These are phyloP conservation scores for Hypoxylon sp. DNA, from an alignment of 2,329 filamentous ascomycete species.

Conservation along the genomic window DNA sequence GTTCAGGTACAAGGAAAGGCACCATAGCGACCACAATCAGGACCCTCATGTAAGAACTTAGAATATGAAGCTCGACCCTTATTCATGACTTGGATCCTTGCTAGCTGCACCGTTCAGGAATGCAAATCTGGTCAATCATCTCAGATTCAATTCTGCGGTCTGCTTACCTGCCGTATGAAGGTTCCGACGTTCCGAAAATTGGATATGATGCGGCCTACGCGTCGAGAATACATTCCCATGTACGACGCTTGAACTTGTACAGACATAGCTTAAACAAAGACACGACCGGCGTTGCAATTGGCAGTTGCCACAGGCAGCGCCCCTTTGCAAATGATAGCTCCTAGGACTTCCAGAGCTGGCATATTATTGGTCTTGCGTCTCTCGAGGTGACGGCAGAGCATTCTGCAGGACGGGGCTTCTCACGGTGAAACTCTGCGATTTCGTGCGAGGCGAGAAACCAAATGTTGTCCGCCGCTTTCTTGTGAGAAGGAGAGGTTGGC, in stretches of 20 bases:
- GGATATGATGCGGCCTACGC: conserved; percentile 20
- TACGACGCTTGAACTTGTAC: conserved; percentile 21
- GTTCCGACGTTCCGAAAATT: conserved; percentile 36
- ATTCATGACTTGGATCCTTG: conserved; percentile 27
- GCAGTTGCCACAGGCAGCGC: conserved; percentile 16
- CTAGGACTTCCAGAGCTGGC: conserved; percentile 11
- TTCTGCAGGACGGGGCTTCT: conserved; percentile 44
- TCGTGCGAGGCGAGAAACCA: conserved; percentile 35
- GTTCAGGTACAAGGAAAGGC: conserved; percentile 26
- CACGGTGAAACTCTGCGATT: conserved; percentile 39
- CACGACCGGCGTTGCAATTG: conserved; percentile 32
- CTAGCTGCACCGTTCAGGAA: conserved; percentile 30
- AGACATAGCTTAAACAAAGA: conserved; percentile 21
- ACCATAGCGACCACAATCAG: conserved; percentile 30
- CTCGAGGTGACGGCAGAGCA: conserved; percentile 27
- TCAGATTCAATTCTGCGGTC: conserved; percentile 31
- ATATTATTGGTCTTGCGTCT: conserved; percentile 34
- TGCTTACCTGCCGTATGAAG: conserved; percentile 24
- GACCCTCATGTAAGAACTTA: conserved; percentile 44
- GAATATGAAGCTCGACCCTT: conserved; percentile 31
- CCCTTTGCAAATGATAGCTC: conserved; percentile 23
- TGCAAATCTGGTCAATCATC: conserved; percentile 31
- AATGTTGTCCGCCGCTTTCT: conserved; percentile 36
- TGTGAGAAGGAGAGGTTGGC: conserved; percentile 26
- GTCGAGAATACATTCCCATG: conserved; percentile 28